Base-by-base conservation (phyloP, 1,284 basidiomycete genomes). In the Puccinia horiana region DNA sequence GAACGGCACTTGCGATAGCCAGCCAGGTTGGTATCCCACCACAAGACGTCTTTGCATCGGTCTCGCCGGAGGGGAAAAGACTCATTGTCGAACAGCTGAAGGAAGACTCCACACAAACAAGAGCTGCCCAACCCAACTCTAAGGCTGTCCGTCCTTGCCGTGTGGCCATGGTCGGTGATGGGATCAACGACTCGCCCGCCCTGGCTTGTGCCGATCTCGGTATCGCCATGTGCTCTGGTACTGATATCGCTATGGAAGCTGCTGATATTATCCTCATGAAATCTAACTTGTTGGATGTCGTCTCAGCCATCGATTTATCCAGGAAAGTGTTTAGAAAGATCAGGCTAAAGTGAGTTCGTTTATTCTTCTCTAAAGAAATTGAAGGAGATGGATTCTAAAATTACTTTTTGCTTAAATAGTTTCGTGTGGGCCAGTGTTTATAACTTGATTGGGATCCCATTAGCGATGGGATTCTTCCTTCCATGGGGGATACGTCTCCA, bases 211-310 rank as follows among this genome's bases (percentile, higher is more conserved):
- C 96, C 0, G 94, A 94, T 1, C 93, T 99, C 44, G 97, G 97
- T 35, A 96, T 99, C 83, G 97, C 97, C 0, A 91, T 99, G 0
- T 94, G 94, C 26, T 94, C 94, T 0, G 97, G 97, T 32, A 96
- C 97, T 8, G 96, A 95, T 35, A 94, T 99, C 54, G 97, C 97
- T 3, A 93, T 99, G 83, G 96, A 98, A 88, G 96, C 97, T 0
- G 97, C 97, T 11, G 95, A 97, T 87, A 93, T 99, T 83, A 96
- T 99, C 18, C 92, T 99, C 82, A 98, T 99, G 94, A 93, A 94
- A 79, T 93, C 93, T 8, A 94, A 98, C 86, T 90, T 99, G 12
- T 90, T 98, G 78, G 97, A 99, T 86, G 97, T 99, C 81, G 95
- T 98, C 82, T 95, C 96, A 0, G 94, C 96, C 0, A 91, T 99